These are phyloP conservation scores for Vigna nakashimae DNA, from an alignment of 306 rosid species.

Conservation along the genomic window DNA sequence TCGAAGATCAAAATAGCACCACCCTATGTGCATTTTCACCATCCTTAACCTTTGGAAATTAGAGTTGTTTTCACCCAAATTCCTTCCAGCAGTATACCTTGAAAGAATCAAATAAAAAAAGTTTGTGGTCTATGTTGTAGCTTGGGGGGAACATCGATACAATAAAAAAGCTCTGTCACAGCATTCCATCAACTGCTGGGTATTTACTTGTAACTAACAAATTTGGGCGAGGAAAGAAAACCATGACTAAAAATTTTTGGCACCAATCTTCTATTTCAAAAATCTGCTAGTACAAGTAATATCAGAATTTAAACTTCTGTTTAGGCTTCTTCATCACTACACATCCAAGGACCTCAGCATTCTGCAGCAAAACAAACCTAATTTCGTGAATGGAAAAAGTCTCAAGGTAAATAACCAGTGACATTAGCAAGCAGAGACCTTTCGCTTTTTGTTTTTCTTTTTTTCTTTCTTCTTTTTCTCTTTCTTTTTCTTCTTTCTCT, in stretches of 20 bases:
- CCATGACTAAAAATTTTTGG: slow-evolving; percentile 27
- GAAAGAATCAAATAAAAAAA: slow-evolving; percentile 27
- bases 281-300: slow-evolving; percentile 4
- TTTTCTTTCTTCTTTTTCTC: slow-evolving; percentile 47
- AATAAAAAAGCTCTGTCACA: slow-evolving; percentile 14
- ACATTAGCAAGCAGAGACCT: slow-evolving; percentile 52
- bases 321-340: slow-evolving; percentile 54
- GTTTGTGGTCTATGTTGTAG: background rate
- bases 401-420: slow-evolving; percentile 28
- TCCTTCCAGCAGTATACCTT: background rate
- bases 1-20: background rate
- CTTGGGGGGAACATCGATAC: background rate
- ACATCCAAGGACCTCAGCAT: slow-evolving; percentile 51
- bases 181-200: slow-evolving; percentile 4
- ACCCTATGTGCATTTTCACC: background rate
- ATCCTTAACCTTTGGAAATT: background rate
- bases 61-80: background rate
- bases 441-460: slow-evolving; percentile 61
- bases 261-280: slow-evolving; percentile 28
- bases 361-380: slow-evolving; percentile 51
- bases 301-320: slow-evolving; percentile 59
- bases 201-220: slow-evolving; percentile 13
- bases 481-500: slow-evolving; percentile 57
- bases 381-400: slow-evolving; percentile 27
- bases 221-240: slow-evolving; percentile 38